A percentile compares a stretch with the other conserved stretches of the same genome.
These are phyloP conservation scores for Rhodotorula babjevae DNA, from an alignment of 768 basidiomycete genomes.

Conservation along the genomic window DNA sequence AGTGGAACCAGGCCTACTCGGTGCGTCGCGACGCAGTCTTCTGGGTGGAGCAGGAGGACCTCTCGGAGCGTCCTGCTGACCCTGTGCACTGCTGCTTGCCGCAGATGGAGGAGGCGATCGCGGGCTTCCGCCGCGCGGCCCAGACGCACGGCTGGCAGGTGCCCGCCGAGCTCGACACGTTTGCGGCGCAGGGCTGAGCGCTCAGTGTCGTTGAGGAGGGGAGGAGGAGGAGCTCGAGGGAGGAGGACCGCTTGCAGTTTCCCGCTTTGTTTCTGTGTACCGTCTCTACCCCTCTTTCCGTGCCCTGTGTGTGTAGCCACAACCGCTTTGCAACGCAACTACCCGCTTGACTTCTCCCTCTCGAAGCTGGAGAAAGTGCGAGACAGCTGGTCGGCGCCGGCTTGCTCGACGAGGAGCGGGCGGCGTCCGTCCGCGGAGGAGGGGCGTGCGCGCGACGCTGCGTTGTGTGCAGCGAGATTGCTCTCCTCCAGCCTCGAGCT, in stretches of 20 bases:
- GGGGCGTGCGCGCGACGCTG: too few relatives aligned
- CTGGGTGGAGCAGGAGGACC: background rate
- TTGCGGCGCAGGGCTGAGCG: conserved; percentile 6
- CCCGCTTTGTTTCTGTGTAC: background rate
- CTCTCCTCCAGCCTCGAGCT: too few relatives aligned
- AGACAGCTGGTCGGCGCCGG: too few relatives aligned
- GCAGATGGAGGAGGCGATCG: conserved; percentile 57
- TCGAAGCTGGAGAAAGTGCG: too few relatives aligned
- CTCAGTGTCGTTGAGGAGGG: background rate
- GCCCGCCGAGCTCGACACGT: conserved; percentile 18
- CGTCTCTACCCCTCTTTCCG: background rate
- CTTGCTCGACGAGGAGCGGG: too few relatives aligned
- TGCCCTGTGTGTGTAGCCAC: background rate
- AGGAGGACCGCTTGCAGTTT: background rate
- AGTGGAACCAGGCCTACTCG: conserved; percentile 45
- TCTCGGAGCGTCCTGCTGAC: conserved; percentile 25
- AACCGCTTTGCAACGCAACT: background rate
- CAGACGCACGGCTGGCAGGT: conserved; percentile 58
- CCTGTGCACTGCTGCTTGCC: conserved; percentile 38
- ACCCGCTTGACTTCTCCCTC: background rate
- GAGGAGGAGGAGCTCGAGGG: background rate
- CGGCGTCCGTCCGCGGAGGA: too few relatives aligned
- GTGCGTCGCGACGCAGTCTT: background rate
- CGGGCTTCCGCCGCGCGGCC: conserved; percentile 64
- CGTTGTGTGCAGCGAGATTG: too few relatives aligned